These are phyloP conservation scores for Arxiozyma slooffiae DNA, from an alignment of 1,139 yeast genomes.

Conservation along the genomic window DNA sequence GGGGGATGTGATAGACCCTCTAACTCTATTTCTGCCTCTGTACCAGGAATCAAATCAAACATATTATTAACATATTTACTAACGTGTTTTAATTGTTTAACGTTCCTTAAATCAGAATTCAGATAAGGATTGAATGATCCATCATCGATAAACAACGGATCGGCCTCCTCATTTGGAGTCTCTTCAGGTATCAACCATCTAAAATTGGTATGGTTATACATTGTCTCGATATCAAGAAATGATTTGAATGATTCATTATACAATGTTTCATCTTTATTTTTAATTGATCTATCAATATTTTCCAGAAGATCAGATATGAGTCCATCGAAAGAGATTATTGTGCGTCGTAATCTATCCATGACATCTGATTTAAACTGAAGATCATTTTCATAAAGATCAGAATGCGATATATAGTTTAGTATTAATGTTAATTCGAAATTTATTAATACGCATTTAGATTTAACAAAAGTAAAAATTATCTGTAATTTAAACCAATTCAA, in stretches of 20 bases:
- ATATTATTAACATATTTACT: slow-evolving; percentile 11
- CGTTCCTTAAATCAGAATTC: slow-evolving; percentile 1
- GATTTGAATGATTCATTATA: slow-evolving; percentile 31
- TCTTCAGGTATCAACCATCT: slow-evolving; percentile 27
- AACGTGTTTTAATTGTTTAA: slow-evolving; percentile 10
- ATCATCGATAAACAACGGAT: slow-evolving; percentile 4
- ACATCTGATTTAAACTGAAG: neutral
- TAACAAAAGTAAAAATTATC: slow-evolving; percentile 19
- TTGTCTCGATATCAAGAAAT: slow-evolving; percentile 32
- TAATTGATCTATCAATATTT: slow-evolving; percentile 29
- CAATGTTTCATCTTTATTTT: slow-evolving; percentile 23
- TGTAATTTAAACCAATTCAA: slow-evolving; percentile 15
- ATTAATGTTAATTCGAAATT: slow-evolving; percentile 15
- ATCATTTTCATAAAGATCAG: neutral
- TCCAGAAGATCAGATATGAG: slow-evolving; percentile 30
- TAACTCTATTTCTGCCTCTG: neutral
- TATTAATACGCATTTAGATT: slow-evolving; percentile 21
- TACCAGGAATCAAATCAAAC: slow-evolving; percentile 4
- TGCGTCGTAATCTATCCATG: slow-evolving; percentile 1
- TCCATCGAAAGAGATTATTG: slow-evolving; percentile 18
- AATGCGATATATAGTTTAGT: slow-evolving; percentile 1
- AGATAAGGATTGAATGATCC: slow-evolving; percentile 5
- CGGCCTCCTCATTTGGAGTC: slow-evolving; percentile 16
- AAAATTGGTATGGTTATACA: slow-evolving; percentile 32
- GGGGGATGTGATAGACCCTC: neutral